Conservation (phyloP, 257 asterid genomes). For the Linderniella brevidens region DNA sequence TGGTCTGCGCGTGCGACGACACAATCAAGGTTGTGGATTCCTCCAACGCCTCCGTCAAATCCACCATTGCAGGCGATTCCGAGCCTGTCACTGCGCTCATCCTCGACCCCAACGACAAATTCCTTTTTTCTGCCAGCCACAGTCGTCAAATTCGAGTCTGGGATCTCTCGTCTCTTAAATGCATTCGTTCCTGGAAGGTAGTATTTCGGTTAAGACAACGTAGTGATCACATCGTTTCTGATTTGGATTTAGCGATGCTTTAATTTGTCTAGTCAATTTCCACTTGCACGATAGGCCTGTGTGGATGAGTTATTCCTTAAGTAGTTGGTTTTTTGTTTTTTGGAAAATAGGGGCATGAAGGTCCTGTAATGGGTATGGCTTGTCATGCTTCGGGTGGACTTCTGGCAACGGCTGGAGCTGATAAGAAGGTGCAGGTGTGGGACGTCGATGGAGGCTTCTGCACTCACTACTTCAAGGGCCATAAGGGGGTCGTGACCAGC, state of each 20-base stretch:
- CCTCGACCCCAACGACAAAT: conserved; percentile 44
- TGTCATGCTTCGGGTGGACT: conserved; percentile 91
- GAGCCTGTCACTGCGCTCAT: conserved; percentile 66
- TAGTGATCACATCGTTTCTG: not conserved
- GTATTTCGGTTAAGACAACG: too few relatives aligned
- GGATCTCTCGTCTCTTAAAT: conserved; percentile 67
- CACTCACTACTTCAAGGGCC: conserved; percentile 93
- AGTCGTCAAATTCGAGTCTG: conserved; percentile 89
- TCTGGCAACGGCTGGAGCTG: conserved; percentile 96
- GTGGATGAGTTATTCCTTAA: not conserved
- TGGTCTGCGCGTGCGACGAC: conserved; percentile 73
- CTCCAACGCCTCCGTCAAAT: conserved; percentile 55
- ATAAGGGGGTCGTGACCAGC: conserved; percentile 81
- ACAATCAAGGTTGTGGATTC: conserved; percentile 55
- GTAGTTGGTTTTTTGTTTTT: not conserved
- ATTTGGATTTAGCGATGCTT: not conserved
- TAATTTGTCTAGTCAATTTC: not conserved
- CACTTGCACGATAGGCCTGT: not conserved
- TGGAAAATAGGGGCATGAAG: conserved; percentile 70
- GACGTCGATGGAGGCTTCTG: conserved; percentile 91
- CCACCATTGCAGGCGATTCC: conserved; percentile 81
- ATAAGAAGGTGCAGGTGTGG: conserved; percentile 91
- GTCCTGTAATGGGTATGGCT: conserved; percentile 88
- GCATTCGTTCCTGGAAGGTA: conserved; percentile 98
- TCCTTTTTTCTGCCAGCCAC: conserved; percentile 77